Evolutionary conservation across 116 monocot species (phyloP).

Genomic region (Phalaenopsis hybrid): DNA sequence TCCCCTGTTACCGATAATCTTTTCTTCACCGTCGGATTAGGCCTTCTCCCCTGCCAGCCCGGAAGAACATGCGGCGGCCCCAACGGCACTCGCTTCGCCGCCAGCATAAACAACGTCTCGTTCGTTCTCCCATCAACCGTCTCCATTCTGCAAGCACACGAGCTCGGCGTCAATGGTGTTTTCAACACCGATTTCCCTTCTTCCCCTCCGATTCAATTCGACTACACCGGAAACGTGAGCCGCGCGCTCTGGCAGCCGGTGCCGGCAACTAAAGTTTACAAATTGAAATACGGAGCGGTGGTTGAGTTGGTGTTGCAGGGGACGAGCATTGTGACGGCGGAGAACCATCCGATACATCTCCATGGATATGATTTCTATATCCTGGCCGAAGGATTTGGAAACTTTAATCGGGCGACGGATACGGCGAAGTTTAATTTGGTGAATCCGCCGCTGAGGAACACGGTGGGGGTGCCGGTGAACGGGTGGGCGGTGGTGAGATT

Average conservation of each 20-base stretch:
- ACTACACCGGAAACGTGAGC: constrained; percentile 47
- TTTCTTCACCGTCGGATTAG: constrained; percentile 36
- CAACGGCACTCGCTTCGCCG: constrained; percentile 41
- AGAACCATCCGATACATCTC: constrained; percentile 59
- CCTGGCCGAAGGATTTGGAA: constrained; percentile 48
- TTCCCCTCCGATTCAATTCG: constrained; percentile 35
- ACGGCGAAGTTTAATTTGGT: constrained; percentile 35
- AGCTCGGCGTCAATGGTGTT: background rate
- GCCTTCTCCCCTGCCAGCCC: constrained; percentile 42
- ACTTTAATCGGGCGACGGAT: constrained; percentile 42
- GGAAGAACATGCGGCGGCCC: constrained; percentile 36
- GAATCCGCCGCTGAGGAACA: constrained; percentile 36
- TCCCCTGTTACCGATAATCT: constrained; percentile 30
- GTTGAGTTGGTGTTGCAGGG: constrained; percentile 64
- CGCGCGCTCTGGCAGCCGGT: constrained; percentile 48
- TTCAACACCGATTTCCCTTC: constrained; percentile 23
- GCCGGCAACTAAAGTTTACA: constrained; percentile 35
- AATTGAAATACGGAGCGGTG: constrained; percentile 38
- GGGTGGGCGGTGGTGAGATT: constrained; percentile 28
- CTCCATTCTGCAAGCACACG: constrained; percentile 52
- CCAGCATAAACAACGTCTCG: constrained; percentile 74
- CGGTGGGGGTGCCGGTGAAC: constrained; percentile 21
- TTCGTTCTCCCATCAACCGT: constrained; percentile 32
- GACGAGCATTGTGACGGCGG: constrained; percentile 46
- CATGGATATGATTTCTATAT: constrained; percentile 64